A percentile compares a stretch with the other conserved stretches of the same genome.
Conservation (phyloP, 2,329 filamentous ascomycete genomes). For the Colletotrichum karsti region DNA sequence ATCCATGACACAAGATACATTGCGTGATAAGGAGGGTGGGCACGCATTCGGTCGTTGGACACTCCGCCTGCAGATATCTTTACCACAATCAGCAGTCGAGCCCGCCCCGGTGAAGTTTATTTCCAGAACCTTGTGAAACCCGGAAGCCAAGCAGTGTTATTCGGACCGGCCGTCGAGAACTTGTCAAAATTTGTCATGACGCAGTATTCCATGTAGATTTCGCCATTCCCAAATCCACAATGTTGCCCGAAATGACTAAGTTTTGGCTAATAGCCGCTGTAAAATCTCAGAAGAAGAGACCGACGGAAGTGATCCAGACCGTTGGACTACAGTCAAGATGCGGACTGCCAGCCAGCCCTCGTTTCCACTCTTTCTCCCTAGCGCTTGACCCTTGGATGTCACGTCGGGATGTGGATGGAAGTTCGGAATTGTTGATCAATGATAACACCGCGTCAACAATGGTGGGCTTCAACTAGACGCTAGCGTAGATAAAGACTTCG, state of each 20-base stretch:
- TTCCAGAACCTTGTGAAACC: neutral
- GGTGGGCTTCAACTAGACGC: neutral
- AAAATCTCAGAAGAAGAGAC: neutral
- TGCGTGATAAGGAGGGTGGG: neutral
- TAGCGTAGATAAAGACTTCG: neutral
- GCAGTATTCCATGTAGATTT: neutral
- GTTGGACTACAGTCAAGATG: neutral
- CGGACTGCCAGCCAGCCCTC: neutral
- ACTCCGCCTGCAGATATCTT: neutral
- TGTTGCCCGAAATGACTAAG: neutral
- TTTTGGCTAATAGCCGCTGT: neutral
- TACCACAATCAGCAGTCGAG: neutral
- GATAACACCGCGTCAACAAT: neutral
- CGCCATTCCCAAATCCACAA: neutral
- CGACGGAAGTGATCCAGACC: neutral
- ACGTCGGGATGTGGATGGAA: conserved; percentile 3
- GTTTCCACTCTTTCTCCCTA: neutral
- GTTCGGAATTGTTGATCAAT: neutral
- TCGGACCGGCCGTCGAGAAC: neutral
- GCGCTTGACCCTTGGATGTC: neutral
- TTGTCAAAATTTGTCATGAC: neutral
- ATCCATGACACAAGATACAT: neutral
- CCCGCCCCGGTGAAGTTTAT: neutral
- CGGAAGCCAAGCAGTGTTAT: neutral
- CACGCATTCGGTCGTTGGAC: neutral